Evolutionary conservation across 345 rosid species (phyloP).

Genomic region (Dimocarpus longan): DNA sequence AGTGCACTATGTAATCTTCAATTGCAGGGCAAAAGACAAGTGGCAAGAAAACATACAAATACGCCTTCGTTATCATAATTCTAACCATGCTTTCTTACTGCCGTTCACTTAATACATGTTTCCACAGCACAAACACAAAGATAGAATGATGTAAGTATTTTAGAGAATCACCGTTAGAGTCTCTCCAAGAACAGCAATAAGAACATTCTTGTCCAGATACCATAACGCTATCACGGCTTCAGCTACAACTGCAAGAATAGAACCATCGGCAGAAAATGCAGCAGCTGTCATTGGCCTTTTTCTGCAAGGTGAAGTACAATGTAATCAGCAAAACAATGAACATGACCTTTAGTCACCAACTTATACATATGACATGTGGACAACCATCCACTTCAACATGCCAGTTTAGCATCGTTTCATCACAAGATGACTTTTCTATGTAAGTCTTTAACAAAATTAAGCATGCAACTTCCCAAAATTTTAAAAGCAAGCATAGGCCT

Average conservation of each 20-base stretch:
- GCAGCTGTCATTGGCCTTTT: constrained; percentile 93
- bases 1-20: no score
- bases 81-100: neutral
- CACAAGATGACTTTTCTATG: no score
- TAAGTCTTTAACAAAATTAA: no score
- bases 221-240: constrained; percentile 85
- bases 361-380: no score
- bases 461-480: no score
- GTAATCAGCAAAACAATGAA: constrained; percentile 16
- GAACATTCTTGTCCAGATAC: constrained; percentile 82
- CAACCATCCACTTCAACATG: no score
- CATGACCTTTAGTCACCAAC: constrained; percentile 4
- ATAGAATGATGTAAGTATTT: neutral
- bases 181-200: constrained; percentile 78
- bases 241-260: constrained; percentile 95
- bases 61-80: neutral
- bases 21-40: neutral
- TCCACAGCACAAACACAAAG: neutral
- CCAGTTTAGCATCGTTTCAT: no score
- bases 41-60: neutral
- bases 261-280: constrained; percentile 90
- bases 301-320: constrained; percentile 42
- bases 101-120: neutral
- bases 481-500: no score
- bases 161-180: constrained; percentile 50